Base-by-base conservation (phyloP, 2,329 filamentous ascomycete genomes). In the Fusarium armeniacum region DNA sequence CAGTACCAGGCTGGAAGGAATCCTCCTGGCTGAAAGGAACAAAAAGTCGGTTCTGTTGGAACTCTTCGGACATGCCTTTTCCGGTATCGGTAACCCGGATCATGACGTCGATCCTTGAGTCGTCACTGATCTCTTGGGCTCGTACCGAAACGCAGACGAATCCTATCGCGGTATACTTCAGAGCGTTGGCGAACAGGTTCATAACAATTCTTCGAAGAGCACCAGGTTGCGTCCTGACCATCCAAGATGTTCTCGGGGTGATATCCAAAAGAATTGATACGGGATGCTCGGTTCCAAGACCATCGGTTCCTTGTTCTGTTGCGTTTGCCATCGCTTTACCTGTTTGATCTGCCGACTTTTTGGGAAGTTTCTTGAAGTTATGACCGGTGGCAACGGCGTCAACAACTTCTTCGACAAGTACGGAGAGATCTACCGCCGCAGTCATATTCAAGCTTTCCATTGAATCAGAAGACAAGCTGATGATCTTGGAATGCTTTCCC, bases 11-110 rank as follows among this genome's bases (percentile, higher is more conserved):
- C 3, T 87, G 84, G 20, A 92, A 78, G 0, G 83, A 81, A 58
- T 90, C 86, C 72, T 91, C 90, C 68, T 91, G 90, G 0, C 83
- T 80, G 65, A 91, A 91, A 0, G 89, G 87, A 0, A 86, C 86
- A 70, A 88, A 91, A 0, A 91, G 78, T 18, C 85, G 83, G 16
- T 85, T 85, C 22, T 85, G 83, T 55, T 90, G 79, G 69, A 89
- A 91, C 24, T 90, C 86, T 36, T 85, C 82, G 0, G 85, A 87
- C 66, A 91, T 91, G 11, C 90, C 90, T 64, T 86, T 86, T 2
- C 90, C 90, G 3, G 88, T 89, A 74, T 92, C 89, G 0, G 83
- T 82, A 11, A 91, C 84, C 0, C 81, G 86, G 30, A 87, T 72
- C 7, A 77, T n/a, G 3, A 79, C 62, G 44, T 76, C 69, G 4